Conservation (phyloP, 2,329 filamentous ascomycete species). For the Didymella glomerata region DNA sequence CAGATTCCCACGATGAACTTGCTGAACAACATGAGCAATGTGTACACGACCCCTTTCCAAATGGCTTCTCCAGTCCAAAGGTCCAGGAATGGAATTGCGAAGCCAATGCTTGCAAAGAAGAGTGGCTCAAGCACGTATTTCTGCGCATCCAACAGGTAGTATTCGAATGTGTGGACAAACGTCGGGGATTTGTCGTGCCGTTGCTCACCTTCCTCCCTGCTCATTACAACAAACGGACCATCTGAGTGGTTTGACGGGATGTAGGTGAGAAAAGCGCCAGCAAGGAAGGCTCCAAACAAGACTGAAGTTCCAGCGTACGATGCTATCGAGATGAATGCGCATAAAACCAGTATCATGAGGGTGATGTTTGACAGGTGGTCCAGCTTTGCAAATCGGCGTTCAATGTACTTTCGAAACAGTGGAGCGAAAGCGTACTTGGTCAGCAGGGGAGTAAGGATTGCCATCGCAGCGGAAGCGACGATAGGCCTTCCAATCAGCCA, state of each 20-base stretch:
- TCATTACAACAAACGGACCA: conserved; percentile 36
- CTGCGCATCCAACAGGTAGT: conserved; percentile 45
- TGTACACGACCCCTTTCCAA: neutral
- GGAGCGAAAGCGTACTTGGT: too few relatives aligned
- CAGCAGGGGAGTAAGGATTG: too few relatives aligned
- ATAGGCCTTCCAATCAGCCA: too few relatives aligned
- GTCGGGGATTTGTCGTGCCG: conserved; percentile 39
- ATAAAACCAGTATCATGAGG: conserved; percentile 14
- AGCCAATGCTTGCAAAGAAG: neutral
- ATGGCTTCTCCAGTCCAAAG: neutral
- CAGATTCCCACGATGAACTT: neutral
- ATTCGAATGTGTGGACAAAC: conserved; percentile 44
- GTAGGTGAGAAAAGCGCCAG: conserved; percentile 41
- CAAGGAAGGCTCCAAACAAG: conserved; percentile 44
- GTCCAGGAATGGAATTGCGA: neutral
- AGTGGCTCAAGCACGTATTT: neutral
- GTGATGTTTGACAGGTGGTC: too few relatives aligned
- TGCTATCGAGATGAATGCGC: conserved; percentile 41
- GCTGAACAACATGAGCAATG: neutral
- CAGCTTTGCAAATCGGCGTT: too few relatives aligned
- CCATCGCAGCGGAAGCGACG: too few relatives aligned
- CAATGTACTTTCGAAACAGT: too few relatives aligned
- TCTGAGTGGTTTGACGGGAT: conserved; percentile 34
- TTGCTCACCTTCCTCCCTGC: conserved; percentile 38
- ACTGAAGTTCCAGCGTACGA: conserved; percentile 42